Evolutionary conservation across 352 stramenopile species (phyloP), one percentile per base, ranked within the genome.

Genomic region (Phytophthora tubulina): DNA sequence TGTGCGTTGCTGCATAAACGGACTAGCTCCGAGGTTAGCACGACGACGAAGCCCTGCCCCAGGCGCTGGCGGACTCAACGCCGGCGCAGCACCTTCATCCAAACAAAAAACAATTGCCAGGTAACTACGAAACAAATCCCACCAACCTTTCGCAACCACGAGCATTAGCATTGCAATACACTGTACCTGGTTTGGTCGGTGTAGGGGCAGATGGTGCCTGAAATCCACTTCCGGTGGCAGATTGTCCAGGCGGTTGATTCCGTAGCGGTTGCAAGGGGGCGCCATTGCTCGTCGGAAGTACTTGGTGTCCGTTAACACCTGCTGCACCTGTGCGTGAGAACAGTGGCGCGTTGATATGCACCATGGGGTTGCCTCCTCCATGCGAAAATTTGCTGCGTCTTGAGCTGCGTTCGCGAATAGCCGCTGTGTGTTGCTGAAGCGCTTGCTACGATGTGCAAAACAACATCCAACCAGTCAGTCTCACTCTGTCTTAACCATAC

Each of bases 371-470:
- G 42, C 82, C 70, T 59, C 86, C 82, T 66, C 85, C 78, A 53
- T 94, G 86, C 10, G 86, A 93, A 32, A 95, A 95, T 70, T 93
- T 94, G 74, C 82, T 94, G 17, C 89, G 80, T 33, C 89, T 82
- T 9, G 88, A 89, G 60, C 81, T 94, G 17, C 85, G 85, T 52
- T 94, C 87, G 44, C 85, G 84, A 49, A 96, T 94, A 41, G 86
- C 75, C 7, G 72, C 76, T 13, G 85, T 90, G 63, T 89, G 85
- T 33, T 85, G 80, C 58, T 92, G 85, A 2, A 92, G 75, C 27
- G 82, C 85, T 62, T 88, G 76, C 86, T 95, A 8, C 49, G 38
- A 57, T 1, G 63, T 91, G 4, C 35, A 46, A 66, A 21, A 66
- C 10, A 42, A 59, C 13, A 38, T 8, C 31, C 17, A 67, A 52